Evolutionary conservation across 306 rosid species (phyloP).

Genomic region (Cicer cuneatum): DNA sequence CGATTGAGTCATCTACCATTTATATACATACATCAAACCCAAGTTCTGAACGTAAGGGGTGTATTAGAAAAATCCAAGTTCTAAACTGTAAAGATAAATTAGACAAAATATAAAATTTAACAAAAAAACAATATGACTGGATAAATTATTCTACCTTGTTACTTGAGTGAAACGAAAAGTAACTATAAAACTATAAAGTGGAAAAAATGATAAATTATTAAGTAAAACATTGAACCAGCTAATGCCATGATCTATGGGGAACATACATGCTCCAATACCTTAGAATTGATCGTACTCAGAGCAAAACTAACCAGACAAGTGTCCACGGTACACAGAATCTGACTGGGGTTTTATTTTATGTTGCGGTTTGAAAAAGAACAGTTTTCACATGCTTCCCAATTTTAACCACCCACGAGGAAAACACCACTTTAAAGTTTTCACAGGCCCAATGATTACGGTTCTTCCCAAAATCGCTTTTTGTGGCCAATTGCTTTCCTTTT

Average conservation of each 20-base stretch:
- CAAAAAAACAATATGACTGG: too few relatives aligned
- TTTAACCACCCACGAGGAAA: neutral
- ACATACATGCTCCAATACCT: conserved; percentile 8
- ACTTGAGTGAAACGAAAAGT: conserved; percentile 24
- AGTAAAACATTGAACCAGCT: neutral
- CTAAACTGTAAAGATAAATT: too few relatives aligned
- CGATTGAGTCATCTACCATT: too few relatives aligned
- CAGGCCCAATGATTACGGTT: conserved; percentile 31
- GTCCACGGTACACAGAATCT: neutral
- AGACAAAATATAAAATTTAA: too few relatives aligned
- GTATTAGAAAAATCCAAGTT: too few relatives aligned
- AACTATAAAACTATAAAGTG: conserved; percentile 1
- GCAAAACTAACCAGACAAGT: conserved; percentile 29
- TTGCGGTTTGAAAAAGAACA: conserved; percentile 1
- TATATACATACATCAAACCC: too few relatives aligned
- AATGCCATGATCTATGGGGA: conserved; percentile 20
- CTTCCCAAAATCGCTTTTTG: neutral
- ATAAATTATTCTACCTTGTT: neutral
- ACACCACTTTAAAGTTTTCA: conserved; percentile 2
- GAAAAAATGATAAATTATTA: conserved; percentile 6
- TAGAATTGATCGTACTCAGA: neutral
- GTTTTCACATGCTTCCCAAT: conserved; percentile 25
- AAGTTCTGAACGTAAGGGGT: too few relatives aligned
- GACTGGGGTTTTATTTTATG: neutral
- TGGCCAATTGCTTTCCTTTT: too few relatives aligned